Base-by-base conservation (phyloP, 2,329 filamentous ascomycete species). In the Juglanconis juglandina region DNA sequence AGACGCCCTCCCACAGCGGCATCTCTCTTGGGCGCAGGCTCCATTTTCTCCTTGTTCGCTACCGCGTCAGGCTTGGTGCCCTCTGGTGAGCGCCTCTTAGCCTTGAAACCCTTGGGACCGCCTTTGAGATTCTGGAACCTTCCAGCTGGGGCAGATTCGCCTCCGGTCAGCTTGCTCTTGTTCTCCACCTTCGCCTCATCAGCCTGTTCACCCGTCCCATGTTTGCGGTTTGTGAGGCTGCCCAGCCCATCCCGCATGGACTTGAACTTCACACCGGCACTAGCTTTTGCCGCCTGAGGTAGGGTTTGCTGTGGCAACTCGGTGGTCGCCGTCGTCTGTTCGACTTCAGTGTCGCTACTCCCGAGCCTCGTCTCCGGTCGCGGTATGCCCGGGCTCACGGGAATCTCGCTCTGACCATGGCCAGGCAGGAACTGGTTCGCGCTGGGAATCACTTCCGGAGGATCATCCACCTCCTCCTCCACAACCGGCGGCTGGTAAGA, bases 391-490 rank as follows among this genome's bases (percentile, higher is more conserved):
- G 30, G 57, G 3, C 48, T 34, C 11, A 59, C 37, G 9, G 57
- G 57, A 1, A 59, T 44, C 51, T 59, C 57, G 44, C 57, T 59
- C 57, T 59, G 51, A 1, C 57, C 57, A 3, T 42, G 53, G n/a
- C 53, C 44, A 2, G 57, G 57, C n/a, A 53, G 57, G 10, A 34
- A 59, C 1, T 39, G 37, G 30, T 34, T 41, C 30, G 4, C n/a
- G 32, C 13, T 9, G 42, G 57, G 44, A 24, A 35, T 2, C 7
- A 14, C 5, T 13, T 44, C 48, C 11, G 53, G 50, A 5, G 51
- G 50, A 11, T 59, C 57, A n/a, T 39, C 47, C 24, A 35, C n/a
- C 30, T 49, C 51, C 44, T 54, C 14, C 13, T 53, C 42, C n/a
- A 55, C 57, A n/a, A 34, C 24, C 4, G 42, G 39, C 4, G 35